Evolutionary conservation across 176 grass and related monocot genomes (phyloP).

Genomic region (Guadua angustifolia): DNA sequence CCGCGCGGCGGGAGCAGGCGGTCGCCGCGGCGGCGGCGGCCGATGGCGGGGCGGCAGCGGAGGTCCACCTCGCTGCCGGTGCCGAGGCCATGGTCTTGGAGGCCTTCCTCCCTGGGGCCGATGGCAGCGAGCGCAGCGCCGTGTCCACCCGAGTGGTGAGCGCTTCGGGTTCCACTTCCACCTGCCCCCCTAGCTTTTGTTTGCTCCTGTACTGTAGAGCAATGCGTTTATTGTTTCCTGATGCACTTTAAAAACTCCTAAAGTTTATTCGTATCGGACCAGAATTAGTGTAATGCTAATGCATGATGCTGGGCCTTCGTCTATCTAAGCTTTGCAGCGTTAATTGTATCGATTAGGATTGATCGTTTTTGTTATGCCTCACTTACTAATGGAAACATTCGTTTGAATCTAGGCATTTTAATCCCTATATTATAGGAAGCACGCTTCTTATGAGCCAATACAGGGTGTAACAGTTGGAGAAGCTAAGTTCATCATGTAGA

Average conservation of each 20-base stretch:
- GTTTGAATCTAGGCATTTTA: too few species aligned
- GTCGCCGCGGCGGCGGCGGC: slow-evolving; percentile 67
- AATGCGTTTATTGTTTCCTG: neutral
- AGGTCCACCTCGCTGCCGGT: slow-evolving; percentile 62
- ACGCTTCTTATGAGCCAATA: too few species aligned
- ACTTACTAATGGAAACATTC: too few species aligned
- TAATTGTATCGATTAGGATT: neutral
- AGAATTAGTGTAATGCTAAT: neutral
- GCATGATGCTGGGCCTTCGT: neutral
- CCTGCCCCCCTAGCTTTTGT: neutral
- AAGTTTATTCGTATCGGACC: neutral
- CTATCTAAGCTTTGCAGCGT: neutral
- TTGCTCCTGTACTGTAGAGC: neutral
- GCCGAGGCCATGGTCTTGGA: slow-evolving; percentile 71
- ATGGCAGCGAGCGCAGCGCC: slow-evolving; percentile 32
- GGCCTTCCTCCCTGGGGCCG: slow-evolving; percentile 58
- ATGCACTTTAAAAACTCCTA: neutral
- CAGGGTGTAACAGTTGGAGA: too few species aligned
- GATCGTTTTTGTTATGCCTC: too few species aligned
- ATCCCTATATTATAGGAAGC: too few species aligned
- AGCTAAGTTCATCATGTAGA: too few species aligned
- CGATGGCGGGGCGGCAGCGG: slow-evolving; percentile 59
- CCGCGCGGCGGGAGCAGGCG: slow-evolving; percentile 63
- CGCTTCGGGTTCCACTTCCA: neutral
- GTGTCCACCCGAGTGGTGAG: slow-evolving; percentile 80